Evolutionary conservation across 768 basidiomycete genomes (phyloP), one percentile per base, ranked within the genome.

Genomic region (Suillus fuscotomentosus): DNA sequence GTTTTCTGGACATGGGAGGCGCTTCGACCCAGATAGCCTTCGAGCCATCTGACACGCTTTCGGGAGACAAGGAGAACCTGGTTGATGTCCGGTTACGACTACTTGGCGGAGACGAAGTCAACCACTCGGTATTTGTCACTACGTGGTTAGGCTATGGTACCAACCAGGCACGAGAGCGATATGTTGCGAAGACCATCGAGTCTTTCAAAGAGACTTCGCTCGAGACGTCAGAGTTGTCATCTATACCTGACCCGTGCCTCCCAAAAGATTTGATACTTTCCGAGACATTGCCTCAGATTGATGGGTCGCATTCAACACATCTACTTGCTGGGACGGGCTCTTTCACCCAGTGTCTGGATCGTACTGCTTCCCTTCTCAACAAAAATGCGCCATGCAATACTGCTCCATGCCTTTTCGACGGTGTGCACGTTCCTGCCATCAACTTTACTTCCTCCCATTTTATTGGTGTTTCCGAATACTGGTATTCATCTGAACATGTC

Each of bases 141-240:
- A 98, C 96, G 1, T 99, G 97, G 97, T 79, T 99, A 31, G 97
- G 97, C 13, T 99, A 97, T 73, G 97, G 97, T 14, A 98, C 97
- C 39, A 99, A 99, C 70, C 90, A 95, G 76, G 97, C 95, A n/a
- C 78, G 97, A 70, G 93, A 97, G 73, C 87, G 97, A 60, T 99
- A 99, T 76, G 86, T 96, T 41, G 87, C 90, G 10, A 75, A 79
- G 64, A 81, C 85, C 27, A 86, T 85, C 76, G 86, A 90, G 67
- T 69, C 75, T 20, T 69, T 65, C 41, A 70, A 71, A 27, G 64
- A 68, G 53, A 43, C 65, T n/a, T 42, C 5, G 57, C 55, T 69
- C 39, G 69, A 70, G 8, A 66, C 67, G 1, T 60, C 63, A 51
- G 68, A 62, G 2, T 60, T 62, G 22, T 77, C 81, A 51, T 72